Evolutionary conservation across 2,329 filamentous ascomycete genomes (phyloP), one percentile per base, ranked within the genome.

Genomic region (Fusarium cyanostomum): DNA sequence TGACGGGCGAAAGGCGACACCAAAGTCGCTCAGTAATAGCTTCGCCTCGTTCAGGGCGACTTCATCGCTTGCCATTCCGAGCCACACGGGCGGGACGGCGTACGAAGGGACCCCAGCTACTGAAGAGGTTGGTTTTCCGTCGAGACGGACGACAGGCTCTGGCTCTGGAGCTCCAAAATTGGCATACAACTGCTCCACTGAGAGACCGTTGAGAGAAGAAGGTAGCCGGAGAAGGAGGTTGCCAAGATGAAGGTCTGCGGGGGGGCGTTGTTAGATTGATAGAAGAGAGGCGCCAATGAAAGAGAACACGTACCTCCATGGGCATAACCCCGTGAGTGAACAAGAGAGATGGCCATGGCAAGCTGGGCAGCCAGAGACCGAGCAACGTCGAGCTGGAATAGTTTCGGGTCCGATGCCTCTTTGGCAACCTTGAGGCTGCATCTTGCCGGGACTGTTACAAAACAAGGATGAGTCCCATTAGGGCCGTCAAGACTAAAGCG

Each of bases 11-110:
- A 79, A 80, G 2, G 75, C 67, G 27, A 73, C 70, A 1, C 77
- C 76, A 68, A 79, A 80, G 46, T 79, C 77, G 9, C 52, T 50
- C 3, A 75, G 63, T 1, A 70, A 8, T 27, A 67, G 38, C 10
- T 54, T 69, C 11, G 71, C 63, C 31, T 73, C 62, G n/a, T 11
- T 1, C 1, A 75, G 66, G 8, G 57, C 39, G 18, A 80, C 30
- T 7, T 73, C 51, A 6, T 77, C 64, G 45, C 73, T 73, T 44
- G 66, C 41, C 57, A 72, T 59, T 1, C 78, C 74, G 7, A 80
- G 64, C 73, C 73, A 79, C 12, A 77, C 62, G 1, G 77, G 71
- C 5, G 63, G 16, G 33, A 76, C 55, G 16, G 51, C 72, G 11
- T 75, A 46, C 1, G 65, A 56, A 31, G 75, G 77, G 39, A 78